Evolutionary conservation across 345 rosid genomes (phyloP), one percentile per base, ranked within the genome.

Genomic region (Linum lewisii): DNA sequence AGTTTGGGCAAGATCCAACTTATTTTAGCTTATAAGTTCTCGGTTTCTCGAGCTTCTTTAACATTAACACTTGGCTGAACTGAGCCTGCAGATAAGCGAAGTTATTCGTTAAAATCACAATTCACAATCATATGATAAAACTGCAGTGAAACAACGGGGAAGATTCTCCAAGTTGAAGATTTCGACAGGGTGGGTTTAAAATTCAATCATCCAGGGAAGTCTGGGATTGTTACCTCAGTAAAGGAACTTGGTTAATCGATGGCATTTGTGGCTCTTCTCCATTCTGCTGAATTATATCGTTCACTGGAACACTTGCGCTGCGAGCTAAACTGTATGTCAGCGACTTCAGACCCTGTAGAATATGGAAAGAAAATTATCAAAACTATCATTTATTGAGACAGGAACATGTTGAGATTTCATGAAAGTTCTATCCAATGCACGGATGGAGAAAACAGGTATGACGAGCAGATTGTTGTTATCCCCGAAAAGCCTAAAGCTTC

Each of bases 331-430:
- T 42, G 21, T 75, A 85, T 13, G 74, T 54, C 57, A 85, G 54
- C 5, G 68, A 79, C 77, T 84, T 80, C 36, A 82, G 81, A 63
- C 92, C 88, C 92, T 82, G 78, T 56, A 63, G 44, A 50, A 49
- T 9, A 59, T 64, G 49, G 50, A 37, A 44, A 21, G 29, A 16
- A 15, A n/a, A 72, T 19, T n/a, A 16, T 59, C 45, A 20, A 21
- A 51, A 7, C 8, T n/a, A 7, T 18, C 19, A 20, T 15, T 18
- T 18, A 13, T 51, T 51, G 54, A 18, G 22, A 51, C 22, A 21
- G 54, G 19, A 8, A 2, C 21, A 51, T 51, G 54, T 21, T n/a
- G n/a, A n/a, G n/a, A n/a, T n/a, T n/a, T n/a, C n/a, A n/a, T 34
- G 38, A 34, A 34, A 5, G 38, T 11, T 5, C 7, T 34, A 1